These are phyloP conservation scores for Colletotrichum incanum DNA, from an alignment of 2,329 filamentous ascomycete genomes.

Conservation along the genomic window DNA sequence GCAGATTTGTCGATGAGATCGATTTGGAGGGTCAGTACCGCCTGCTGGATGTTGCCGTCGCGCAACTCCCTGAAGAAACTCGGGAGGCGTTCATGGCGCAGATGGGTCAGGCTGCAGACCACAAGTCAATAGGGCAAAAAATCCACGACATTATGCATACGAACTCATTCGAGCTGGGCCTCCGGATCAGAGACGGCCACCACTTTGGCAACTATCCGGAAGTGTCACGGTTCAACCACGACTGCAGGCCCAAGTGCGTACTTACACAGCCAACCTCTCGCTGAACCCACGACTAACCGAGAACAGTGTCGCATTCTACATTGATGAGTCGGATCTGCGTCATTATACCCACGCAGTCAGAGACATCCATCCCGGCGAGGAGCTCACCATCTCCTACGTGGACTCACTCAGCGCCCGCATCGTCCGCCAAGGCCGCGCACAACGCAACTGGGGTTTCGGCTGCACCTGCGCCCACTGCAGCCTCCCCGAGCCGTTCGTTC, in stretches of 20 bases:
- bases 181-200: conserved; percentile 43
- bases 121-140: conserved; percentile 46
- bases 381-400: conserved; percentile 54
- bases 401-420: conserved; percentile 35
- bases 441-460: conserved; percentile 49
- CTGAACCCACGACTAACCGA: conserved; percentile 47
- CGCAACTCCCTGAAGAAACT: conserved; percentile 46
- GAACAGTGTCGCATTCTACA: conserved; percentile 48
- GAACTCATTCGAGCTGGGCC: conserved; percentile 52
- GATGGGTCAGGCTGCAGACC: conserved; percentile 45
- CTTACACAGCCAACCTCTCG: not conserved
- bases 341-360: conserved; percentile 55
- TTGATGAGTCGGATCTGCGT: conserved; percentile 50
- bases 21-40: conserved; percentile 46
- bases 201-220: conserved; percentile 46
- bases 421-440: conserved; percentile 47
- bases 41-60: conserved; percentile 48
- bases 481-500: conserved; percentile 42
- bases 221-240: conserved; percentile 53
- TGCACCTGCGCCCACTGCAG: conserved; percentile 48
- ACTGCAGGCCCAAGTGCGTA: conserved; percentile 54
- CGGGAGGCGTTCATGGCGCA: conserved; percentile 47
- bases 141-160: conserved; percentile 51
- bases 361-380: conserved; percentile 53
- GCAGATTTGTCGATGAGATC: conserved; percentile 43